phyloP scores from a whole-genome alignment of 352 stramenopile species.

The Phytopythium oedochilum region DNA sequence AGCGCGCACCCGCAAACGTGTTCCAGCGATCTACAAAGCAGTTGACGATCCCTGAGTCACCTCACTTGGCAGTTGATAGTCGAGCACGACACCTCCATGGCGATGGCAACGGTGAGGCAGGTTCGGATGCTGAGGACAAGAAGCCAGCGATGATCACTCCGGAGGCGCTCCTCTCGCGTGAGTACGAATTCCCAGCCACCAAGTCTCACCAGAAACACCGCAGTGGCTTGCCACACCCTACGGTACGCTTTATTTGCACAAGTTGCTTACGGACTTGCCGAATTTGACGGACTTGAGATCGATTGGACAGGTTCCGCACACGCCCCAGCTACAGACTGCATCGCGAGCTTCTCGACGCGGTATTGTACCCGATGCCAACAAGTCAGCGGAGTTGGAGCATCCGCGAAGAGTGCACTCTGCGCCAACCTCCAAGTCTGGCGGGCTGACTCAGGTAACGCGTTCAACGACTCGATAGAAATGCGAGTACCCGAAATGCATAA shows the following conservation, averaged over 20 bases:
- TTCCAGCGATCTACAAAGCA: slow-evolving; percentile 77
- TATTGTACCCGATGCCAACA: slow-evolving; percentile 1
- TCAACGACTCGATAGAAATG: not conserved
- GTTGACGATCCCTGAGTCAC: slow-evolving; percentile 72
- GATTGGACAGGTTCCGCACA: slow-evolving; percentile 14
- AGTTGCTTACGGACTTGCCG: not conserved
- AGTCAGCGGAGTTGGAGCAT: not conserved
- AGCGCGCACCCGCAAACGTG: slow-evolving; percentile 59
- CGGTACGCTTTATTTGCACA: not conserved
- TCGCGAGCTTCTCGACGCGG: slow-evolving; percentile 18
- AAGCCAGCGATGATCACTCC: slow-evolving; percentile 20
- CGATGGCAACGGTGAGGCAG: slow-evolving; percentile 12
- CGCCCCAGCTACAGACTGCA: slow-evolving; percentile 41
- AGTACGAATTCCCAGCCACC: slow-evolving; percentile 19
- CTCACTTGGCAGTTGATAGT: slow-evolving; percentile 54
- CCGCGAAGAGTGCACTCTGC: not conserved
- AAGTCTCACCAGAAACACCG: not conserved
- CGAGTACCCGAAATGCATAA: not conserved
- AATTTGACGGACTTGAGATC: not conserved
- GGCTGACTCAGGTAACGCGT: slow-evolving; percentile 33
- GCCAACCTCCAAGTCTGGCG: not conserved
- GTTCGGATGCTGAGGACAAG: slow-evolving; percentile 10
- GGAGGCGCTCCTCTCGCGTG: slow-evolving; percentile 32
- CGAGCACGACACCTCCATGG: slow-evolving; percentile 36
- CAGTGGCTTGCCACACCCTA: not conserved